phyloP scores from a whole-genome alignment of 352 stramenopile species.

The Phytophthora citrophthora region DNA sequence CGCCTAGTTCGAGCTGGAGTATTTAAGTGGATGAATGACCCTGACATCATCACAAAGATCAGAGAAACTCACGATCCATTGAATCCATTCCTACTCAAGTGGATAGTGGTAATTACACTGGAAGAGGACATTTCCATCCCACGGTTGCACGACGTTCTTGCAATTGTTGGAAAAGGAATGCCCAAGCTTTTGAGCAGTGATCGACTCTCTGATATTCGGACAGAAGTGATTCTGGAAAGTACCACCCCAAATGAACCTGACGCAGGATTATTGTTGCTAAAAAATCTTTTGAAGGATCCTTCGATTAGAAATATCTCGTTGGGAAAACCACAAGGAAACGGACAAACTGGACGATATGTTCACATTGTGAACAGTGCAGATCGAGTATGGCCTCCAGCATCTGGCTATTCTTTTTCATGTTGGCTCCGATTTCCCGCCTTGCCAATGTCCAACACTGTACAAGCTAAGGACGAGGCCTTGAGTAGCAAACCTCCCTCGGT shows the following conservation, averaged over 20 bases:
- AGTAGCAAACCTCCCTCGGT: not conserved
- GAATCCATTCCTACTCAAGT: slow-evolving; percentile 37
- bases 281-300: slow-evolving; percentile 44
- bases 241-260: slow-evolving; percentile 10
- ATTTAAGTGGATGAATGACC: slow-evolving; percentile 64
- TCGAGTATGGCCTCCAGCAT: slow-evolving; percentile 69
- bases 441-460: not conserved
- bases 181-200: slow-evolving; percentile 43
- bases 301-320: slow-evolving; percentile 61
- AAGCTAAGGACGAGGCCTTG: not conserved
- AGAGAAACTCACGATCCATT: slow-evolving; percentile 38
- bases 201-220: slow-evolving; percentile 1
- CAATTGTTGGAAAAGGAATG: slow-evolving; percentile 61
- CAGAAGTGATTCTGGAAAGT: not conserved
- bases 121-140: slow-evolving; percentile 57
- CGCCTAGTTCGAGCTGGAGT: slow-evolving; percentile 56
- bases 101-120: slow-evolving; percentile 52
- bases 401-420: slow-evolving; percentile 80
- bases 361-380: slow-evolving; percentile 69
- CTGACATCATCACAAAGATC: slow-evolving; percentile 43
- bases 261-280: slow-evolving; percentile 56
- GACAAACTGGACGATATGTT: slow-evolving; percentile 66
- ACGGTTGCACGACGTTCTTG: slow-evolving; percentile 59
- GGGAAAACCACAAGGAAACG: slow-evolving; percentile 53
- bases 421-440: slow-evolving; percentile 66